Conservation (phyloP, 768 basidiomycete species). For the Basidioascus undulatus region DNA sequence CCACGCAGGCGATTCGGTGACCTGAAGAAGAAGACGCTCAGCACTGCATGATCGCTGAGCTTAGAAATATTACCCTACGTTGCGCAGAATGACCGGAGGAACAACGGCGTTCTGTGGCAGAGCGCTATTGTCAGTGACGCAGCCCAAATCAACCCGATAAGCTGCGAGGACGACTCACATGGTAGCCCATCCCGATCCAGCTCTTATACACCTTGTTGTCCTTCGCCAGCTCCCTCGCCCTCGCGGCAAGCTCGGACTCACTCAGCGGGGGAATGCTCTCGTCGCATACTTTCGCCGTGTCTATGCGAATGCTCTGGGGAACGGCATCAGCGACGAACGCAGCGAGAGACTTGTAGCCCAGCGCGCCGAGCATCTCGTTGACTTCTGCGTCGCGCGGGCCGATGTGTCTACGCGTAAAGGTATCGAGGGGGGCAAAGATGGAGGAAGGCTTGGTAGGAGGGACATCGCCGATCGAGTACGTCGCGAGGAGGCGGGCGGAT, state of each 20-base stretch:
- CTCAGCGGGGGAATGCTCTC: slow-evolving; percentile 48
- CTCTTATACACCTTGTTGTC: slow-evolving; percentile 65
- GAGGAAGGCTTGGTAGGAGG: slow-evolving; percentile 18
- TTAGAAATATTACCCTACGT: neutral
- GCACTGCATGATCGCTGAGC: neutral
- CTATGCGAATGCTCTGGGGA: slow-evolving; percentile 52
- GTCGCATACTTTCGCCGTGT: slow-evolving; percentile 32
- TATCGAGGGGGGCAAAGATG: slow-evolving; percentile 67
- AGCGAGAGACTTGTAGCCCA: slow-evolving; percentile 75
- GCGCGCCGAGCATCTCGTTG: slow-evolving; percentile 47
- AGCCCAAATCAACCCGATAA: neutral
- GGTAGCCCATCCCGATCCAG: slow-evolving; percentile 97
- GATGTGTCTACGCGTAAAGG: slow-evolving; percentile 71
- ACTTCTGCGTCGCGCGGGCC: slow-evolving; percentile 72
- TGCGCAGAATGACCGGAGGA: slow-evolving; percentile 1
- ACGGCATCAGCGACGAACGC: slow-evolving; percentile 64
- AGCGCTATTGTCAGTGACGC: too few species aligned
- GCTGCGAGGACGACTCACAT: slow-evolving; percentile 25
- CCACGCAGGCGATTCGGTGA: slow-evolving; percentile 88
- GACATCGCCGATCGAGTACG: too few species aligned
- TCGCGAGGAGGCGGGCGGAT: too few species aligned
- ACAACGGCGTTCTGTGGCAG: too few species aligned
- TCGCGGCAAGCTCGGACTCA: slow-evolving; percentile 55
- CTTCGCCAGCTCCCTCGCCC: slow-evolving; percentile 50
- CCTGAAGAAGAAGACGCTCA: slow-evolving; percentile 20